Percentiles rank a stretch among this genome's conserved stretches.
Conservation (phyloP, 176 grass and related monocot species). For the Carex pumila region DNA sequence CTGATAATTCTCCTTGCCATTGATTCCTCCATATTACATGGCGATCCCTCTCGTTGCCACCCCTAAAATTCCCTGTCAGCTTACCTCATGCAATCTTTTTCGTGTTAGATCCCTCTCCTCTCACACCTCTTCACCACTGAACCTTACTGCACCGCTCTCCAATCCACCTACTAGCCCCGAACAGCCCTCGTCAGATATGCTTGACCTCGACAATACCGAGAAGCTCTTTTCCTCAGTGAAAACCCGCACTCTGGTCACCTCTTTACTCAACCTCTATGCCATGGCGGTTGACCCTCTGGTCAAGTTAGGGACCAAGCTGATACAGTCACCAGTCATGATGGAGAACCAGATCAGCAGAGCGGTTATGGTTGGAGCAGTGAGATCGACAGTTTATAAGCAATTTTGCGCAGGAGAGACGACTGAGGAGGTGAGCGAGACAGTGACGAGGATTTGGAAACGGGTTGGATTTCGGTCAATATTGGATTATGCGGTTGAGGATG, state of each 20-base stretch:
- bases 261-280: constrained; percentile 48
- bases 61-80: constrained; percentile 1
- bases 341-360: constrained; percentile 17
- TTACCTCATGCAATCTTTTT: constrained; percentile 30
- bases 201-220: constrained; percentile 50
- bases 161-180: constrained; percentile 2
- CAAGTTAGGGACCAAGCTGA: constrained; percentile 33
- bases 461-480: constrained; percentile 55
- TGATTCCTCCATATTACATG: constrained; percentile 32
- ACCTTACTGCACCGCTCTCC: constrained; percentile 17
- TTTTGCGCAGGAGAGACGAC: constrained; percentile 78
- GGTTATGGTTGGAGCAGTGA: constrained; percentile 25
- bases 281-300: constrained; percentile 56
- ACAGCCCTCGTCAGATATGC: neutral
- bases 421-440: constrained; percentile 40
- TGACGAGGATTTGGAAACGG: constrained; percentile 39
- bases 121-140: constrained; percentile 34
- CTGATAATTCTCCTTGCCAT: neutral
- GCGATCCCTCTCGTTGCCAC: constrained; percentile 30
- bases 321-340: constrained; percentile 35
- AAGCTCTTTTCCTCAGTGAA: constrained; percentile 51
- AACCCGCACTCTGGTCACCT: constrained; percentile 39
- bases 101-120: constrained; percentile 25
- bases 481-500: constrained; percentile 90
- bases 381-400: constrained; percentile 49